These are phyloP conservation scores for Spizellomyces punctatus DNA, from an alignment of 192 early-diverging fungal genomes.

Conservation along the genomic window DNA sequence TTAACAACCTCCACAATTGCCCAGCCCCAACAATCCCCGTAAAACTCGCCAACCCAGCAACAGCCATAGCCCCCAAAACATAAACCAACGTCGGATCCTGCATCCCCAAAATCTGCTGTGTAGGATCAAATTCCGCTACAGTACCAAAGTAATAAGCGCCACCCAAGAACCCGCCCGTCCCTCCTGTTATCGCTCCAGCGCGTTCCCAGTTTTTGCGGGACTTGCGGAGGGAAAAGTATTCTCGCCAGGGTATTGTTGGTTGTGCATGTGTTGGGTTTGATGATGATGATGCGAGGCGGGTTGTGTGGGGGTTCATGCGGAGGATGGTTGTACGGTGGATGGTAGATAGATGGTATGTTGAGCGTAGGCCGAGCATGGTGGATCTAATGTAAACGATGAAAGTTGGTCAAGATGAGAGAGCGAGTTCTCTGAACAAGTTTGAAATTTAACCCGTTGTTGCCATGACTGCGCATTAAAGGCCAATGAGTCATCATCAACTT, in stretches of 20 bases:
- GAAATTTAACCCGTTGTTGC: no score
- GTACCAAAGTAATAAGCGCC: constrained; percentile 47
- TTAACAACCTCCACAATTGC: constrained; percentile 36
- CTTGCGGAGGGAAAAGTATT: constrained; percentile 45
- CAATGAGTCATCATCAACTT: no score
- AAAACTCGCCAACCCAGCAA: constrained; percentile 18
- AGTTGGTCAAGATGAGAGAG: no score
- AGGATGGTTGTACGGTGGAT: no score
- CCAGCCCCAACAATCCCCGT: constrained; percentile 37
- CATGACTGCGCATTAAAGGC: no score
- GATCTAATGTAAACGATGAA: no score
- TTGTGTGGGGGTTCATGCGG: no score
- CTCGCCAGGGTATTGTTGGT: constrained; percentile 38
- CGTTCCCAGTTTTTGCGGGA: constrained; percentile 38
- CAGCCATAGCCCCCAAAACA: constrained; percentile 36
- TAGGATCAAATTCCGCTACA: constrained; percentile 53
- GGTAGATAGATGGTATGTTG: no score
- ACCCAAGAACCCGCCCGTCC: constrained; percentile 29
- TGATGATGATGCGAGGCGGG: no score
- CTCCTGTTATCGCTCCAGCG: constrained; percentile 21
- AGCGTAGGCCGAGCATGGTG: no score
- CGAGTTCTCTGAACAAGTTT: no score
- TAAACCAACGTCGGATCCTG: constrained; percentile 43
- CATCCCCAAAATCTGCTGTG: constrained; percentile 41
- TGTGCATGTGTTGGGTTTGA: no score